These are phyloP conservation scores for Penicillium verhagenii DNA, from an alignment of 495 filamentous ascomycete species.

Conservation along the genomic window DNA sequence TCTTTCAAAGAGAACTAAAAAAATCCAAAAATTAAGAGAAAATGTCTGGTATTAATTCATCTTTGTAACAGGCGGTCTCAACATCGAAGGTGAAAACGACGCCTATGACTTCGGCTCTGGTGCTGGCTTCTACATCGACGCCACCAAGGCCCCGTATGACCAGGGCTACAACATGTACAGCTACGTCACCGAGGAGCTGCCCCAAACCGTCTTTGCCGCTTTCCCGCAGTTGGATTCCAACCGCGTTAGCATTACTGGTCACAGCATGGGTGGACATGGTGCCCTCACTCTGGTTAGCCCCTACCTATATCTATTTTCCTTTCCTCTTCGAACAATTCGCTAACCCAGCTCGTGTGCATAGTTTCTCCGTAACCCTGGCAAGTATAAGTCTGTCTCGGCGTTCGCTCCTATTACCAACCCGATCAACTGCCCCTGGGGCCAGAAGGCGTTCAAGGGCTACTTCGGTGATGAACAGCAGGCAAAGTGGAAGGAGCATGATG, in stretches of 20 bases:
- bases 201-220: conserved; percentile 63
- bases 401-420: conserved; percentile 95
- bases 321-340: not conserved
- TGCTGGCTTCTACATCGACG: conserved; percentile 94
- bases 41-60: not conserved
- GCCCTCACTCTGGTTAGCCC: conserved; percentile 73
- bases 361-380: conserved; percentile 86
- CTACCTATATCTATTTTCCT: too few species aligned
- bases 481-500: conserved; percentile 85
- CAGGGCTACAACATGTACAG: conserved; percentile 87
- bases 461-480: conserved; percentile 68
- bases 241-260: conserved; percentile 80
- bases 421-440: conserved; percentile 80
- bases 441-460: conserved; percentile 93
- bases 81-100: conserved; percentile 78
- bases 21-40: not conserved
- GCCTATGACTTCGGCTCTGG: conserved; percentile 86
- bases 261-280: conserved; percentile 96
- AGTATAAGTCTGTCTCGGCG: conserved; percentile 82
- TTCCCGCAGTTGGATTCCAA: conserved; percentile 64
- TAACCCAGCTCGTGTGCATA: conserved; percentile 31
- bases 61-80: conserved; percentile 55
- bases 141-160: conserved; percentile 69
- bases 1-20: too few species aligned
- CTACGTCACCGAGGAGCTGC: conserved; percentile 83